Evolutionary conservation across 2,329 filamentous ascomycete species (phyloP).

Genomic region (Monilinia laxa): DNA sequence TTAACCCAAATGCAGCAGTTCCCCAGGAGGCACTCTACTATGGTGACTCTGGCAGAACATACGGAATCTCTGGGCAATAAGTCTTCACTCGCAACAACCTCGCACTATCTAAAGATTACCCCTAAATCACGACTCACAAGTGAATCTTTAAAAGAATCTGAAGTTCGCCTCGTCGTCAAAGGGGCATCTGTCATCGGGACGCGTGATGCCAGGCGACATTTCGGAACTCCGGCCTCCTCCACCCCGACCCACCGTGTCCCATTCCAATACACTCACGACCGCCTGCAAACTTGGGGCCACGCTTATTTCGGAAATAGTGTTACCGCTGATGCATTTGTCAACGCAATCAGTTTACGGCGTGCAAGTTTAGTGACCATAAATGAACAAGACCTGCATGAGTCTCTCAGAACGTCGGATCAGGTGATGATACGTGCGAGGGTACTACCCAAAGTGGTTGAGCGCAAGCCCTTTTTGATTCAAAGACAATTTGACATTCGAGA

Average conservation of each 20-base stretch:
- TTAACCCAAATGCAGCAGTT: conserved; percentile 26
- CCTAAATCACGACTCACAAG: neutral
- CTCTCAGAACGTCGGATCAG: conserved; percentile 10
- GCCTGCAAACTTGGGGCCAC: conserved; percentile 46
- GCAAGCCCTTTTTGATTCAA: conserved; percentile 50
- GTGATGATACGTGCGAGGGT: conserved; percentile 48
- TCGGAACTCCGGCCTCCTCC: neutral
- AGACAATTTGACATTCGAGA: conserved; percentile 52
- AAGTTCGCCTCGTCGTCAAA: no score
- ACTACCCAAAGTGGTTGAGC: conserved; percentile 43
- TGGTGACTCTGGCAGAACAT: neutral
- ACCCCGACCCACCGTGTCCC: conserved; percentile 27
- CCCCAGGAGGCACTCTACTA: conserved; percentile 31
- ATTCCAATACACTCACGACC: conserved; percentile 39
- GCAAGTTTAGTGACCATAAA: conserved; percentile 30
- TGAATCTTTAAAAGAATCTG: neutral
- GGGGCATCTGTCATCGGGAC: neutral
- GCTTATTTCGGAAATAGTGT: conserved; percentile 45
- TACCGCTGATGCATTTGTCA: conserved; percentile 49
- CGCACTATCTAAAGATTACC: neutral
- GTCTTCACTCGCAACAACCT: neutral
- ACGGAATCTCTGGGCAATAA: neutral
- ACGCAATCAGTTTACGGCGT: conserved; percentile 45
- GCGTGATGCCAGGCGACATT: neutral
- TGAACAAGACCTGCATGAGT: conserved; percentile 14